Conservation (phyloP, 2,329 filamentous ascomycete species). For the Aureobasidium mangrovei region DNA sequence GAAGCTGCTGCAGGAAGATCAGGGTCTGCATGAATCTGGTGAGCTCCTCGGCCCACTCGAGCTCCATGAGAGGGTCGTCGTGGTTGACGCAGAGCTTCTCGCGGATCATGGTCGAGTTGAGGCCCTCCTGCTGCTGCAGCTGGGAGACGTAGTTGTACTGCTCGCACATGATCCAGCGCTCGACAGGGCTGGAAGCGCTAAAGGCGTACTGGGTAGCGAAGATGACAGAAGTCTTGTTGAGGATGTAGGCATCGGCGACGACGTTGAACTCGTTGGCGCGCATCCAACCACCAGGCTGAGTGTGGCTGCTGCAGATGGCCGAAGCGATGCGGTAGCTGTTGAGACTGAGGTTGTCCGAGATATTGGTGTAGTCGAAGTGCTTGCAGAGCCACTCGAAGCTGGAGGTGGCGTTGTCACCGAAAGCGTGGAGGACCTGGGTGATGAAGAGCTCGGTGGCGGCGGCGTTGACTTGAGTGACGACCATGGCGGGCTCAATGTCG, state of each 20-base stretch:
- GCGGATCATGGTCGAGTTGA: constrained; percentile 6
- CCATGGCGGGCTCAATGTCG: constrained; percentile 17
- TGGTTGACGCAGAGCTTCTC: not conserved
- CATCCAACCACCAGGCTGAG: not conserved
- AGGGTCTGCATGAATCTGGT: not conserved
- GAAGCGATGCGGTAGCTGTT: not conserved
- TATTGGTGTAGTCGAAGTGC: not conserved
- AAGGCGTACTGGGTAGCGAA: not conserved
- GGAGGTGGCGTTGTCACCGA: constrained; percentile 8
- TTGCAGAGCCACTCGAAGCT: constrained; percentile 1
- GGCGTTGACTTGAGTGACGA: constrained; percentile 17
- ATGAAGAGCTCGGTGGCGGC: constrained; percentile 21
- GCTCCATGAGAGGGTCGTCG: not conserved
- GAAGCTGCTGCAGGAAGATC: not conserved
- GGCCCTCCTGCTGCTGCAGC: not conserved
- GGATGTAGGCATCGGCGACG: not conserved
- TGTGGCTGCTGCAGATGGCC: not conserved
- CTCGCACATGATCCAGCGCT: constrained; percentile 5
- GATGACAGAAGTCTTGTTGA: not conserved
- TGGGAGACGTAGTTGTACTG: constrained; percentile 5
- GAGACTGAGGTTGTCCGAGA: not conserved
- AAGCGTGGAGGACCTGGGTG: constrained; percentile 20
- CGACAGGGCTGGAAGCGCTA: not conserved
- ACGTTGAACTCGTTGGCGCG: not conserved
- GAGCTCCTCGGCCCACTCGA: not conserved